Conservation (phyloP, 495 filamentous ascomycete genomes). For the Neurospora sp. region DNA sequence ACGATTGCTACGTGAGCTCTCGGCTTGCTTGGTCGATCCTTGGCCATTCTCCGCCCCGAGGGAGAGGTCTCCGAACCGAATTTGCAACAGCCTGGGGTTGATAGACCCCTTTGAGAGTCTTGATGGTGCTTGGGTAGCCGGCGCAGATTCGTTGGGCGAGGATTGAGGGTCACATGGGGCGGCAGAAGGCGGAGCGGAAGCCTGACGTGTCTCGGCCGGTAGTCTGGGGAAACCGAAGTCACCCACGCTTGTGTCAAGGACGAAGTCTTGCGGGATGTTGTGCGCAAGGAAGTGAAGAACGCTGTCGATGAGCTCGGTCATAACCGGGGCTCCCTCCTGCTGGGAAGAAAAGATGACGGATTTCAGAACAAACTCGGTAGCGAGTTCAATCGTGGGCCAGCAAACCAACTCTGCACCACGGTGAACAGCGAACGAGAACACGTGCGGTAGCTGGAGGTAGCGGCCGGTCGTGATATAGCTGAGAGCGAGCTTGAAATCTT, state of each 20-base stretch:
- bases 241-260: conserved; percentile 32
- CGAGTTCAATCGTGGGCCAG: conserved; percentile 46
- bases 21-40: not conserved
- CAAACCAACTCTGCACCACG: conserved; percentile 34
- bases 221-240: conserved; percentile 29
- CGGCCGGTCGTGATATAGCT: conserved; percentile 43
- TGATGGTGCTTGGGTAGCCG: conserved; percentile 32
- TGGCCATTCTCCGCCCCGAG: not conserved
- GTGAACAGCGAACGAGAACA: conserved; percentile 34
- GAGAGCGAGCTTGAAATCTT: conserved; percentile 38
- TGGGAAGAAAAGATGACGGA: conserved; percentile 13
- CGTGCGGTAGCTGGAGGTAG: conserved; percentile 33
- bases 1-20: not conserved
- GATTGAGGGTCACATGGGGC: not conserved
- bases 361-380: conserved; percentile 28
- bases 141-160: conserved; percentile 6
- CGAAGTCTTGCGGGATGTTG: conserved; percentile 38
- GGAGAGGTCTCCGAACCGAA: conserved; percentile 56
- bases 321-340: conserved; percentile 4
- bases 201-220: conserved; percentile 3
- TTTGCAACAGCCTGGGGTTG: conserved; percentile 33
- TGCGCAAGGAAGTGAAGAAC: conserved; percentile 34
- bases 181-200: not conserved
- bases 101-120: not conserved
- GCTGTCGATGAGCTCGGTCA: conserved; percentile 22